Percentiles rank a stretch among this genome's conserved stretches.
Conservation (phyloP, 208 protist genomes). For the Leishmania aethiopica region DNA sequence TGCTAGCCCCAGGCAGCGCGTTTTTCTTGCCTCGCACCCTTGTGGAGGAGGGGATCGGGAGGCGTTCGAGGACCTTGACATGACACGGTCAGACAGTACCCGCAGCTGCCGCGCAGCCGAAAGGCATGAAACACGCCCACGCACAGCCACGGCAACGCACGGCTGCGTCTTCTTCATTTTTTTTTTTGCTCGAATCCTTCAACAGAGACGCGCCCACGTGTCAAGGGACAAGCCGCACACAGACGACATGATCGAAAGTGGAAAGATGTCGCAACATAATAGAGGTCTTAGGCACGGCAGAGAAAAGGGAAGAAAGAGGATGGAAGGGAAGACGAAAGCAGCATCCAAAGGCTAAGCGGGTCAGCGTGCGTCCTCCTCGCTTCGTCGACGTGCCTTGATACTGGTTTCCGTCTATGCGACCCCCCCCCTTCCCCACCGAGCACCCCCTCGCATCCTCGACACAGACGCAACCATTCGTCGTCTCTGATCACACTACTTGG, state of each 20-base stretch:
- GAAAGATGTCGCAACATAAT: background rate
- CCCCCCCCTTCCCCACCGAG: background rate
- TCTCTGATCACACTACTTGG: constrained; percentile 10
- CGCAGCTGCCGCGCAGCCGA: background rate
- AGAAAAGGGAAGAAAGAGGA: background rate
- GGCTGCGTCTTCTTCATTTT: background rate
- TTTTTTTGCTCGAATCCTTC: background rate
- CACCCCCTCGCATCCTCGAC: background rate
- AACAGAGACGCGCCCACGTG: background rate
- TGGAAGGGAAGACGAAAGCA: background rate
- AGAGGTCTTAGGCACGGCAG: background rate
- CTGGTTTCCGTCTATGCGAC: background rate
- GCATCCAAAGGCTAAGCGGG: background rate
- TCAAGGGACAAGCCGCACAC: background rate
- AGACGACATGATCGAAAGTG: background rate
- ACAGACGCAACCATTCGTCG: background rate
- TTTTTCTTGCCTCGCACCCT: background rate
- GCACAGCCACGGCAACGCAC: background rate
- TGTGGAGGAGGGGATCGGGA: background rate
- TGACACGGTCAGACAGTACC: background rate
- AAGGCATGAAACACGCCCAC: background rate
- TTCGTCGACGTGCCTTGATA: background rate
- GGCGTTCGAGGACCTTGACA: background rate
- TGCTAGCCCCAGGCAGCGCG: background rate
- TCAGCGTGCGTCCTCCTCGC: background rate